A percentile compares a stretch with the other conserved stretches of the same genome.
Evolutionary conservation across 129 eudicot species (phyloP).

Genomic region (Deinandra increscens): DNA sequence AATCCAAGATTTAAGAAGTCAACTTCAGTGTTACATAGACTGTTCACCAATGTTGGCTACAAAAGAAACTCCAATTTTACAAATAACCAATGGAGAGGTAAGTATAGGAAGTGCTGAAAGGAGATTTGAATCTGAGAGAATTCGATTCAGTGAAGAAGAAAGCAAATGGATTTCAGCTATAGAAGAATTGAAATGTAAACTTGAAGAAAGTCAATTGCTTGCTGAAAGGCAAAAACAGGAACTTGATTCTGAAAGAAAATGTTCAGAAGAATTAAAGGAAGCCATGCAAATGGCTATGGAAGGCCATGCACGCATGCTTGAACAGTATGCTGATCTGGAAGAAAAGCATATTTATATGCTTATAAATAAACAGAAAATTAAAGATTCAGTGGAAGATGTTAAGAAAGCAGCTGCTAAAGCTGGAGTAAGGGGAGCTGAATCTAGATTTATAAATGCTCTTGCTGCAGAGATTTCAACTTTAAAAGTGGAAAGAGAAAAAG

Average conservation of each 20-base stretch:
- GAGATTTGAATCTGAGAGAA: conserved; percentile 64
- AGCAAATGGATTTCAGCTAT: conserved; percentile 72
- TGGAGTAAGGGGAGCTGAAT: conserved; percentile 79
- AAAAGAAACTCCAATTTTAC: conserved; percentile 45
- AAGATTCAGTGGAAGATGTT: conserved; percentile 79
- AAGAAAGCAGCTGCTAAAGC: conserved; percentile 81
- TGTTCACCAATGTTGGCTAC: conserved; percentile 51
- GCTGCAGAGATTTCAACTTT: conserved; percentile 76
- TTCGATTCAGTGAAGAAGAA: conserved; percentile 63
- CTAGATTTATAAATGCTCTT: conserved; percentile 75
- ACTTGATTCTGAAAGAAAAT: conserved; percentile 61
- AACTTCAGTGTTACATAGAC: conserved; percentile 71
- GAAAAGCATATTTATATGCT: conserved; percentile 85
- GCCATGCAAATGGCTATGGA: conserved; percentile 96
- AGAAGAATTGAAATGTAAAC: conserved; percentile 64
- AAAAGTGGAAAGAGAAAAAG: conserved; percentile 82
- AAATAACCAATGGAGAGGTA: conserved; percentile 60
- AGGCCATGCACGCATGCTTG: conserved; percentile 95
- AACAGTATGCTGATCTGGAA: conserved; percentile 87
- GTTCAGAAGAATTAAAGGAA: conserved; percentile 85
- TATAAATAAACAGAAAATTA: conserved; percentile 61
- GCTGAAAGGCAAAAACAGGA: conserved; percentile 64
- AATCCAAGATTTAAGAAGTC: conserved; percentile 77
- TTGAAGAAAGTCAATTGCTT: conserved; percentile 52
- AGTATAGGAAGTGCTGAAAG: conserved; percentile 48